phyloP scores from a whole-genome alignment of 2,329 filamentous ascomycete genomes.

The Fusarium oxysporum region DNA sequence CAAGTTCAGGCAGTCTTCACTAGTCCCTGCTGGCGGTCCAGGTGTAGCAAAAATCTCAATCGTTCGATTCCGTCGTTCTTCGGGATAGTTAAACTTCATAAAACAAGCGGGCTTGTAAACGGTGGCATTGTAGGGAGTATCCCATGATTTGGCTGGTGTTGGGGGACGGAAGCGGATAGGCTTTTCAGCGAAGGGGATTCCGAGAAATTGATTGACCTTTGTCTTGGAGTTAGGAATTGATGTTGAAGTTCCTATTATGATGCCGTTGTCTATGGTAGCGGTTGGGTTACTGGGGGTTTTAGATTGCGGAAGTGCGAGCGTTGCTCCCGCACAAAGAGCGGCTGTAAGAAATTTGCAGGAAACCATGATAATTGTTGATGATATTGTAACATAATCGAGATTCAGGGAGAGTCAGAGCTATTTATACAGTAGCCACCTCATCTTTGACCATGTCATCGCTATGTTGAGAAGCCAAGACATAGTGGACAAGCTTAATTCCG shows the following conservation, averaged over 20 bases:
- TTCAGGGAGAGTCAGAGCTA: neutral
- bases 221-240: constrained; percentile 25
- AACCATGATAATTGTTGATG: constrained; percentile 14
- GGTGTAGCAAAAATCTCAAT: constrained; percentile 44
- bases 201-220: constrained; percentile 46
- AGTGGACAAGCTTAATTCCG: neutral
- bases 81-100: constrained; percentile 42
- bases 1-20: constrained; percentile 51
- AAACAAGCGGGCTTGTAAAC: constrained; percentile 42
- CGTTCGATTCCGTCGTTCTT: constrained; percentile 15
- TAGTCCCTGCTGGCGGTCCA: constrained; percentile 39
- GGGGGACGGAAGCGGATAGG: constrained; percentile 45
- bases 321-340: neutral
- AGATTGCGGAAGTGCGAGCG: neutral
- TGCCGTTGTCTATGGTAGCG: constrained; percentile 31
- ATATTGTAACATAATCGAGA: neutral
- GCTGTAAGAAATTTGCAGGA: neutral
- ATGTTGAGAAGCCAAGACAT: neutral
- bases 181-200: constrained; percentile 47
- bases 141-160: constrained; percentile 33
- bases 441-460: neutral
- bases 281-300: constrained; percentile 13
- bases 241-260: constrained; percentile 31
- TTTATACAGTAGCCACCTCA: neutral
- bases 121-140: constrained; percentile 39